Evolutionary conservation across 2,329 filamentous ascomycete genomes (phyloP), one percentile per base, ranked within the genome.

Genomic region (Fusarium phyllophilum): DNA sequence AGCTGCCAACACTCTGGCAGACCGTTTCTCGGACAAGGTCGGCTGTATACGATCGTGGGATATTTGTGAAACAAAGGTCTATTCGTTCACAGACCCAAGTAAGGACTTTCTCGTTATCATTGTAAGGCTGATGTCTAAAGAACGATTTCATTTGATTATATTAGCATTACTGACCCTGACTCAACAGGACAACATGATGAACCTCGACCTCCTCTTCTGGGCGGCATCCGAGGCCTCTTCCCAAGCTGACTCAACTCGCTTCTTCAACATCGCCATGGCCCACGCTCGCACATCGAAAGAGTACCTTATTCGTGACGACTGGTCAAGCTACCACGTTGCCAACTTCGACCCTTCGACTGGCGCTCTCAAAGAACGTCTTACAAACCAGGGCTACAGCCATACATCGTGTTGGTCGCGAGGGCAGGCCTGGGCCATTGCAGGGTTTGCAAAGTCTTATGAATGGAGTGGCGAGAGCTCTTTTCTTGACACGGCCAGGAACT

Each of bases 361-460:
- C 0, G 59, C 59, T 2, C 72, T 84, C 0, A 83, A 83, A 63
- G 77, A 79, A 2, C 82, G 82, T n/a, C 80, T 86, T 62, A 87
- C 86, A 0, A 85, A 86, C 54, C 86, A 87, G 72, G 86, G 86
- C 1, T 83, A 83, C 73, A 76, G 74, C 4, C 83, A 87, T 58
- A 75, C 75, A 3, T 86, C 83, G 0, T 85, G 82, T 15, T 88
- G 86, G 86, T 79, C 82, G 10, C 81, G 86, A 8, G 86, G 86
- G 1, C 86, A 88, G 63, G 85, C 85, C 1, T 88, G 86, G 86
- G 82, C 83, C 0, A 84, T 87, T 6, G 81, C 83, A 54, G 86
- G 86, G 0, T 87, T 87, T 61, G 82, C 82, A 1, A 82, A 86
- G 72, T 83, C 83, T 0, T 86, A 85, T 59, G 72, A 74, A n/a